These are phyloP conservation scores for Jatropha curcas DNA, from an alignment of 345 rosid species.

Conservation along the genomic window DNA sequence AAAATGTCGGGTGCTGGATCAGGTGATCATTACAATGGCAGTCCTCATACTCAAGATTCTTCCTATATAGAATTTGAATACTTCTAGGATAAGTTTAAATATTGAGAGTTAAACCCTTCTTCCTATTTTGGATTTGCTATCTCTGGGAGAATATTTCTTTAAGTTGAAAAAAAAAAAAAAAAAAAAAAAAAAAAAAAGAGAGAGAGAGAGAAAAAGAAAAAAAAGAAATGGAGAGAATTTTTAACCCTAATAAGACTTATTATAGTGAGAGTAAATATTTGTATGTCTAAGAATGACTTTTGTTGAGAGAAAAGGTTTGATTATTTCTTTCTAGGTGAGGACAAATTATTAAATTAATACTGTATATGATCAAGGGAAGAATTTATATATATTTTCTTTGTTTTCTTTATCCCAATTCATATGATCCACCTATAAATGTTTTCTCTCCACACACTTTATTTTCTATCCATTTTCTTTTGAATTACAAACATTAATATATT, in stretches of 20 bases:
- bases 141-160: too few species aligned
- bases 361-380: slow-evolving; percentile 2
- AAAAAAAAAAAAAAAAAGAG: not conserved
- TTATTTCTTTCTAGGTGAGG: slow-evolving; percentile 17
- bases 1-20: not conserved
- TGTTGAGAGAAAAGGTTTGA: not conserved
- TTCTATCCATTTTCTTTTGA: too few species aligned
- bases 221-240: not conserved
- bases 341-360: slow-evolving; percentile 4
- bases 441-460: too few species aligned
- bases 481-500: too few species aligned
- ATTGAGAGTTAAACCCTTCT: not conserved
- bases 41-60: slow-evolving; percentile 5
- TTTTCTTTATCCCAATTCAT: too few species aligned
- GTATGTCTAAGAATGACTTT: slow-evolving; percentile 1
- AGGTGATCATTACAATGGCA: slow-evolving; percentile 1
- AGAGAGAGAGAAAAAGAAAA: slow-evolving; percentile 12
- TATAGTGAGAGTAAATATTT: not conserved
- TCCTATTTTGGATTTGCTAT: too few species aligned
- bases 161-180: slow-evolving; percentile 5
- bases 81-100: slow-evolving; percentile 23
- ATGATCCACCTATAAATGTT: too few species aligned
- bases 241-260: not conserved
- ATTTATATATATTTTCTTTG: not conserved
- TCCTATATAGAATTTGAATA: slow-evolving; percentile 31